A percentile compares a stretch with the other conserved stretches of the same genome.
Conservation (phyloP, 345 rosid species). For the Eucalyptus cladocalyx region DNA sequence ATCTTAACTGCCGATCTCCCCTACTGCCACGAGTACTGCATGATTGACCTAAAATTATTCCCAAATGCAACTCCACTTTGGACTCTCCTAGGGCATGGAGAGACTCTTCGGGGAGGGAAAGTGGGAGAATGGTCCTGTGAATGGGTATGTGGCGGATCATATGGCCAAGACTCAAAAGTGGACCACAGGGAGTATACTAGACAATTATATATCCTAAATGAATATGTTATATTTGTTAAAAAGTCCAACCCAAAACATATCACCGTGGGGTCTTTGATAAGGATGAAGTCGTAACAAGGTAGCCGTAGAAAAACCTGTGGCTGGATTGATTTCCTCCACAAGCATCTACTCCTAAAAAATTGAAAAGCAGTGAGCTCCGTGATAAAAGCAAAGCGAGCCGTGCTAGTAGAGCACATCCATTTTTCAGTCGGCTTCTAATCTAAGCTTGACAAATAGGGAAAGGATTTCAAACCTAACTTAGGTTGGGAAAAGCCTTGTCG, state of each 20-base stretch:
- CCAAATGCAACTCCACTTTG: background rate
- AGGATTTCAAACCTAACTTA: too few species aligned
- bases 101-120: background rate
- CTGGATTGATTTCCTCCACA: background rate
- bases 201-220: background rate
- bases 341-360: background rate
- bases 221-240: background rate
- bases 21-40: background rate
- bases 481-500: too few species aligned
- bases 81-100: background rate
- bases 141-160: background rate
- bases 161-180: background rate
- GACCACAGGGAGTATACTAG: background rate
- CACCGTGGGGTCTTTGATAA: background rate
- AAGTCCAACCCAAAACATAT: background rate
- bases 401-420: background rate
- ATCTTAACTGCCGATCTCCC: background rate
- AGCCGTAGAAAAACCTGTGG: background rate
- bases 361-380: background rate
- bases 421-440: background rate
- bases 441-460: background rate
- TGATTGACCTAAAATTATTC: background rate
- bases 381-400: background rate
- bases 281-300: background rate
- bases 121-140: background rate